These are phyloP conservation scores for Pseudocercospora macadamiae DNA, from an alignment of 2,329 filamentous ascomycete genomes.

Conservation along the genomic window DNA sequence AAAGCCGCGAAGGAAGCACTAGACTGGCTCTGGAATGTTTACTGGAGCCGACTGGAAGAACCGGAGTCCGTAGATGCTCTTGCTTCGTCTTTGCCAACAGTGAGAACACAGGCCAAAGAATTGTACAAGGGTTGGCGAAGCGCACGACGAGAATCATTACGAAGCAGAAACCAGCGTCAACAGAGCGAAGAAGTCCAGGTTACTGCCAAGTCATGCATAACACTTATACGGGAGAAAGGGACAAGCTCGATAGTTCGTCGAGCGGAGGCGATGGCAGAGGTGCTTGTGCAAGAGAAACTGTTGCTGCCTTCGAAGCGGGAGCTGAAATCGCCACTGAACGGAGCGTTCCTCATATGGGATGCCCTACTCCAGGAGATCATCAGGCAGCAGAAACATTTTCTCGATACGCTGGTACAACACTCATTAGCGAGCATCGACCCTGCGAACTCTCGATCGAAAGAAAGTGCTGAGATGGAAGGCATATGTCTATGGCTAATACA, in stretches of 20 bases:
- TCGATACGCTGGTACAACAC: slow-evolving; percentile 43
- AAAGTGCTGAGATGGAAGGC: slow-evolving; percentile 43
- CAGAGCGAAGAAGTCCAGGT: slow-evolving; percentile 13
- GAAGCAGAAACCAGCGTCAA: slow-evolving; percentile 35
- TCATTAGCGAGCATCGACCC: slow-evolving; percentile 36
- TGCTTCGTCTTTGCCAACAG: slow-evolving; percentile 36
- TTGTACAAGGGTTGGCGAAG: slow-evolving; percentile 33
- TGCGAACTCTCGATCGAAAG: slow-evolving; percentile 36
- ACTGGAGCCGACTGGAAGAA: slow-evolving; percentile 66
- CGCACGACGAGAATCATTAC: slow-evolving; percentile 34
- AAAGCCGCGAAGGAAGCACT: slow-evolving; percentile 71
- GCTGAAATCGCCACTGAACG: slow-evolving; percentile 43
- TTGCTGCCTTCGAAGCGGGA: slow-evolving; percentile 42
- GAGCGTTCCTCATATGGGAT: slow-evolving; percentile 51
- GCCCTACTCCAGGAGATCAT: slow-evolving; percentile 43
- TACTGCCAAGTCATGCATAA: slow-evolving; percentile 17
- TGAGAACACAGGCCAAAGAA: slow-evolving; percentile 36
- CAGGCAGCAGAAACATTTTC: slow-evolving; percentile 40
- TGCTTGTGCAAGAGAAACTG: slow-evolving; percentile 41
- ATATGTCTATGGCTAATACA: slow-evolving; percentile 55
- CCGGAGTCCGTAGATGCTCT: slow-evolving; percentile 29
- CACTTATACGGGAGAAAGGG: slow-evolving; percentile 14
- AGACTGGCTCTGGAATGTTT: slow-evolving; percentile 85
- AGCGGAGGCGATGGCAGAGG: slow-evolving; percentile 26
- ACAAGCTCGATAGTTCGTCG: slow-evolving; percentile 5